Conservation (phyloP, 2,329 filamentous ascomycete genomes). For the Fusarium sp. region DNA sequence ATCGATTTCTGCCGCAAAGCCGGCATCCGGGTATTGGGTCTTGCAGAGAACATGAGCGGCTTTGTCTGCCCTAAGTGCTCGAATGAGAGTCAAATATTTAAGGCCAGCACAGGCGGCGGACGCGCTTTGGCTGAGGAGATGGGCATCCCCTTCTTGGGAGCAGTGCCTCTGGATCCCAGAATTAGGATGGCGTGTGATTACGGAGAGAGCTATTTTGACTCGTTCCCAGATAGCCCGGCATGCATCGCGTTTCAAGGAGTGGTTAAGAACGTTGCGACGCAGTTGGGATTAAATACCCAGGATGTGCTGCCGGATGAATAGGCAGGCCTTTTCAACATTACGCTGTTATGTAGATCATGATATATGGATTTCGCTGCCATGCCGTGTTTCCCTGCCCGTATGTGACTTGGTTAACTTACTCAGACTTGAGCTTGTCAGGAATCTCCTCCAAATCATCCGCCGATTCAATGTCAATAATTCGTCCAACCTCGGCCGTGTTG, state of each 20-base stretch:
- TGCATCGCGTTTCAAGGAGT: conserved; percentile 86
- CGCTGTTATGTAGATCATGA: conserved; percentile 41
- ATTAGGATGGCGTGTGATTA: conserved; percentile 98
- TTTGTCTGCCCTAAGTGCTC: conserved; percentile 97
- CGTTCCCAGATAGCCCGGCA: conserved; percentile 92
- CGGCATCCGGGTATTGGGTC: conserved; percentile 86
- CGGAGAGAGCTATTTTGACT: conserved; percentile 97
- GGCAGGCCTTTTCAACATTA: conserved; percentile 25
- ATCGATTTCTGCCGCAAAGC: conserved; percentile 98
- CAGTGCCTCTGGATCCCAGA: conserved; percentile 91
- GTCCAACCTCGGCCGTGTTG: conserved; percentile 90
- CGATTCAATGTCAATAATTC: conserved; percentile 86
- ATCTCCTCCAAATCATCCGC: conserved; percentile 88
- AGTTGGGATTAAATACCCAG: conserved; percentile 75
- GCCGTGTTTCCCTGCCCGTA: not conserved
- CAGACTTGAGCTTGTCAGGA: conserved; percentile 70
- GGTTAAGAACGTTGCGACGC: conserved; percentile 78
- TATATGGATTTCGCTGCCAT: conserved; percentile 19
- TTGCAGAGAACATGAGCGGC: conserved; percentile 98
- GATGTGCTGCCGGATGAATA: conserved; percentile 62
- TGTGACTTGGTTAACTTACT: conserved; percentile 25
- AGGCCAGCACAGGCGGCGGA: conserved; percentile 91
- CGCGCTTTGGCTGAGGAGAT: conserved; percentile 86
- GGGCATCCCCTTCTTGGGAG: conserved; percentile 88
- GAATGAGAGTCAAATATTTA: conserved; percentile 87